Base-by-base conservation (phyloP, 305 asterid genomes). In the Rubia balearica region DNA sequence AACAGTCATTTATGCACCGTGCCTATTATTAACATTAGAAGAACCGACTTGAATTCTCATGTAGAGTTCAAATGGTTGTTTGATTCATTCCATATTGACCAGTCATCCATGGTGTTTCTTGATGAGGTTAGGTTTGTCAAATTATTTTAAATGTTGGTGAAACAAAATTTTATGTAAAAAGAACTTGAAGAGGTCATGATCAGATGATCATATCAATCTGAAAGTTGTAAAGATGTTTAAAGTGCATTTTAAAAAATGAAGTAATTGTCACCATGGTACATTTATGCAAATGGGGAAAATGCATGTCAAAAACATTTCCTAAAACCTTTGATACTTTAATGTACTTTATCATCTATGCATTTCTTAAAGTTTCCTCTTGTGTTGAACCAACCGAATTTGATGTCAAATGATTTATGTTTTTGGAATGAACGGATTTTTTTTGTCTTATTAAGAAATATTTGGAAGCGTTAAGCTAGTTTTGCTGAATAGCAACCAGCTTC, bases 401-500 rank as follows among this genome's bases (percentile, higher is more conserved):
- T 57, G 11, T 41, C 17, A 12, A 41, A 8, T 6, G 41, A 30
- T 61, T 62, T 69, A 36, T 75, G 53, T 68, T 51, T 51, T 67
- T 57, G n/a, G 43, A 57, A 53, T 74, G 76, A 73, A 74, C 95
- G 87, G 97, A 83, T 91, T 76, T n/a, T n/a, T n/a, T n/a, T n/a
- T n/a, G n/a, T n/a, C n/a, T n/a, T n/a, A n/a, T n/a, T n/a, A n/a
- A n/a, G 84, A 87, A 74, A 76, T 91, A 81, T 91, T 81, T 77
- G 97, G 97, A 76, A 85, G 97, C 74, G 92, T 89, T 75, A 83
- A 87, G 70, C 80, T 91, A 49, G 90, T 86, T 72, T 77, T 91
- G 68, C 80, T 89, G 77, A 86, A 88, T 61, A 76, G 85, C 57
- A 78, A 79, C 72, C 81, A 72, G 81, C 85, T 89, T 82, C 87